Evolutionary conservation across 768 basidiomycete species (phyloP).

Genomic region (Russula vinacea): DNA sequence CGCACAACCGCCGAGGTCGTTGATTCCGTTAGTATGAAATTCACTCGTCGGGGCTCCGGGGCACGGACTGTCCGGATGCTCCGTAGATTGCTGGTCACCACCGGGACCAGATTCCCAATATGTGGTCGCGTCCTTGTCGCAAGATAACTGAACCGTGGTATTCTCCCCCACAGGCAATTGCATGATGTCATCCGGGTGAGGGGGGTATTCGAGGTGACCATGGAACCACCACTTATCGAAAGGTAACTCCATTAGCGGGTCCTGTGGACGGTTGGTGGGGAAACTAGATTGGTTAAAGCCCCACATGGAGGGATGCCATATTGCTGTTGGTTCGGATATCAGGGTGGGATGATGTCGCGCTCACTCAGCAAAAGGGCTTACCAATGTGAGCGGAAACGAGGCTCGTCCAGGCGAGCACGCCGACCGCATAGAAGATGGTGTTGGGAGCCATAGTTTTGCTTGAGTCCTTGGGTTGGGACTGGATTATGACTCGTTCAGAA

Average conservation of each 20-base stretch:
- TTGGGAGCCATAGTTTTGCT: constrained; percentile 10
- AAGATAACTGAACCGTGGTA: constrained; percentile 33
- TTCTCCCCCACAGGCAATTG: constrained; percentile 37
- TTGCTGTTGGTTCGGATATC: constrained; percentile 26
- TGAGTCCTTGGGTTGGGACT: neutral
- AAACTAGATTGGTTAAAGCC: constrained; percentile 40
- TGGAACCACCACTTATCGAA: constrained; percentile 43
- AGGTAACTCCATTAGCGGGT: constrained; percentile 36
- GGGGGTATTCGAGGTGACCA: constrained; percentile 36
- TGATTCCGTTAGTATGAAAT: constrained; percentile 36
- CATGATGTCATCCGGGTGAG: constrained; percentile 36
- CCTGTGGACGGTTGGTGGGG: constrained; percentile 38
- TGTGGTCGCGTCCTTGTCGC: constrained; percentile 38
- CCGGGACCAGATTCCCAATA: constrained; percentile 31
- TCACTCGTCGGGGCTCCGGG: constrained; percentile 27
- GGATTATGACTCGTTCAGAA: neutral
- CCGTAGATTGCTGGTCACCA: constrained; percentile 32
- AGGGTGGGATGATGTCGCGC: neutral
- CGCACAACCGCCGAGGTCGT: constrained; percentile 40
- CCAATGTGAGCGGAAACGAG: constrained; percentile 11
- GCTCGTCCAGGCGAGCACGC: constrained; percentile 5
- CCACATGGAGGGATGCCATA: constrained; percentile 40
- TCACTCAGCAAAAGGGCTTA: neutral
- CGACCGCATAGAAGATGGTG: neutral
- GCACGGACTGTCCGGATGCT: constrained; percentile 32